These are phyloP conservation scores for Leishmania turanica DNA, from an alignment of 208 protist species.

Conservation along the genomic window DNA sequence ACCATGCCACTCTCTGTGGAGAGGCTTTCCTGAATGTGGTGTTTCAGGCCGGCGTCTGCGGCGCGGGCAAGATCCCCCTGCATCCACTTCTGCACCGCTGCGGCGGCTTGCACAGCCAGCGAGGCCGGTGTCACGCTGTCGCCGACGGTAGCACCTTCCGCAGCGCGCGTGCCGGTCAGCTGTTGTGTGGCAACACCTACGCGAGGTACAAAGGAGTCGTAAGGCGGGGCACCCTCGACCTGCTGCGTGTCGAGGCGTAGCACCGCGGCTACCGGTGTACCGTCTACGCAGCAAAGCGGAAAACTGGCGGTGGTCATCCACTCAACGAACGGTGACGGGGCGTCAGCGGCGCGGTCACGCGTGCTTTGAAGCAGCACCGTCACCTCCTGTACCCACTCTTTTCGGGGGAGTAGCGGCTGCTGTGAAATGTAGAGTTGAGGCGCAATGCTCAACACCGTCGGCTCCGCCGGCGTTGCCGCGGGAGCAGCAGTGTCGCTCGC, in stretches of 20 bases:
- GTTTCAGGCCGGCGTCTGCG: slow-evolving; percentile 12
- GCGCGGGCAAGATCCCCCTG: slow-evolving; percentile 9
- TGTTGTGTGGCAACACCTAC: neutral
- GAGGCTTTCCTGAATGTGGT: neutral
- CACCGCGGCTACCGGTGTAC: slow-evolving; percentile 11
- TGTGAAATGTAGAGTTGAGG: slow-evolving; percentile 7
- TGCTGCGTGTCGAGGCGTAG: slow-evolving; percentile 15
- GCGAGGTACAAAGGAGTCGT: slow-evolving; percentile 31
- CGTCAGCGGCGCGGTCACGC: neutral
- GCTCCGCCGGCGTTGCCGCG: too few species aligned
- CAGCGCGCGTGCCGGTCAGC: neutral
- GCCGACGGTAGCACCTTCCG: neutral
- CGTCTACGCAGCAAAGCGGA: slow-evolving; percentile 14
- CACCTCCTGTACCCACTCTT: slow-evolving; percentile 10
- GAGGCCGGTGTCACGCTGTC: too few species aligned
- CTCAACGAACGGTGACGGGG: neutral
- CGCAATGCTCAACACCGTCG: neutral
- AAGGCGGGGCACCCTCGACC: slow-evolving; percentile 9
- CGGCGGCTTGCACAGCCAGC: neutral
- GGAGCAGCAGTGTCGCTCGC: neutral
- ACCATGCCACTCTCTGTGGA: slow-evolving; percentile 1
- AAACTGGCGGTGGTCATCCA: slow-evolving; percentile 17
- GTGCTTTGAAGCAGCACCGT: neutral
- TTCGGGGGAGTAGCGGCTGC: slow-evolving; percentile 10
- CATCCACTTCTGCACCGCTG: slow-evolving; percentile 12